phyloP scores from a whole-genome alignment of 1,284 basidiomycete species.

The Flammula alnicola region DNA sequence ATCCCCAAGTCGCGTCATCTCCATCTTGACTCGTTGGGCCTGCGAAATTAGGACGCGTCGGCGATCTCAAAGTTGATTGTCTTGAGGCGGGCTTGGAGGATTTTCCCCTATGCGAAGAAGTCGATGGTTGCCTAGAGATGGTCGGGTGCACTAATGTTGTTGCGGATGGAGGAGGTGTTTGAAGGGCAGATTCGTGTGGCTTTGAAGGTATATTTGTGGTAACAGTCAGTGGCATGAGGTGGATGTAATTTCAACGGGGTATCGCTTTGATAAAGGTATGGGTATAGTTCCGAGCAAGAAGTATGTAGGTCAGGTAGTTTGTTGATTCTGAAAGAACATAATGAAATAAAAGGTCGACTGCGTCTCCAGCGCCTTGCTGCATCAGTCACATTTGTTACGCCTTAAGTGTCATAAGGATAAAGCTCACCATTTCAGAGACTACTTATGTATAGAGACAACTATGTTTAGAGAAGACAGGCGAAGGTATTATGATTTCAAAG shows the following conservation, averaged over 20 bases:
- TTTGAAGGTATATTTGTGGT: constrained; percentile 17
- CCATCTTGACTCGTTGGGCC: constrained; percentile 31
- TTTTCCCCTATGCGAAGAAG: constrained; percentile 28
- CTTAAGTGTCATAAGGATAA: too few species aligned
- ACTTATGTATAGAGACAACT: too few species aligned
- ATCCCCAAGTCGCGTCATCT: constrained; percentile 68
- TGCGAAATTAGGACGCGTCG: constrained; percentile 24
- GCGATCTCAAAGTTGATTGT: constrained; percentile 27
- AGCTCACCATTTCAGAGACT: too few species aligned
- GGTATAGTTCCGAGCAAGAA: too few species aligned
- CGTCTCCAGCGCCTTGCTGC: too few species aligned
- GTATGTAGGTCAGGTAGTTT: too few species aligned
- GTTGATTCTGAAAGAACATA: constrained; percentile 17
- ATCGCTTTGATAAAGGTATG: constrained; percentile 14
- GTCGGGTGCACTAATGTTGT: constrained; percentile 15
- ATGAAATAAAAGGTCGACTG: constrained; percentile 11
- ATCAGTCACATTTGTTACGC: too few species aligned
- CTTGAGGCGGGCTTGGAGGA: constrained; percentile 21
- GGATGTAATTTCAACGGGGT: constrained; percentile 16
- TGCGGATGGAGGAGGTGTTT: constrained; percentile 23
- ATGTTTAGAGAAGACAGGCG: too few species aligned
- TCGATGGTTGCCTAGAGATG: constrained; percentile 28
- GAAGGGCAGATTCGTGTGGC: constrained; percentile 17
- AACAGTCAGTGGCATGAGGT: constrained; percentile 22
- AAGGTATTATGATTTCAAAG: too few species aligned